Base-by-base conservation (phyloP, 1,139 yeast species). In the Blastobotrys malaysiensis region DNA sequence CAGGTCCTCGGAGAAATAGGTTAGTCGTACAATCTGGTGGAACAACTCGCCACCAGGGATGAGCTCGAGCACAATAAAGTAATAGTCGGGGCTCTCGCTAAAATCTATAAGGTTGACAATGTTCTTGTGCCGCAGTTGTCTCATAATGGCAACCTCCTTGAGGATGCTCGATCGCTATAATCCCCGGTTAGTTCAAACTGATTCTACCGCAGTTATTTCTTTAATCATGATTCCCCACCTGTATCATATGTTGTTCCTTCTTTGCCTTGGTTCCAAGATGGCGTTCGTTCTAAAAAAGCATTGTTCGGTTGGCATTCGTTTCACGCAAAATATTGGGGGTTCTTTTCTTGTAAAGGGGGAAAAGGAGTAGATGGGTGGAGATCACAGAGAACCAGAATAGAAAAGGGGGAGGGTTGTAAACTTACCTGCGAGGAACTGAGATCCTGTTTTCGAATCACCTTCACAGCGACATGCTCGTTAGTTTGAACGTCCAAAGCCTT, bases 31-130 rank as follows among this genome's bases (percentile, higher is more conserved):
- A 64, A 93, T 90, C 69, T 90, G 95, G 65, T 90, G 93, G 73
- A 93, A 93, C 43, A 93, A 83, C 71, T 95, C 99, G 24, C 99
- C 99, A 16, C 99, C 99, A 52, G 85, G 81, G 51, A 93, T 85
- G 54, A 88, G 77, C 68, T 95, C 99, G 62, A 91, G 82, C 7
- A 93, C 77, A 55, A 93, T 82, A 68, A 84, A 93, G 68, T 89
- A 88, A 68, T 82, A 79, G 39, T 81, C 80, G 31, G 74, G 73
- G 55, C 84, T 78, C 63, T 86, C 89, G 55, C 78, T 73, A 65
- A 85, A 86, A 59, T 87, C 88, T 55, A 84, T 72, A 61, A 93
- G 79, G 59, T 78, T 77, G 36, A 90, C 86, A 53, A 93, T 77
- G 66, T 90, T 86, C 20, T 82, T 81, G 68, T 90, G 96, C 46